A percentile compares a stretch with the other conserved stretches of the same genome.
phyloP scores from a whole-genome alignment of 371 early-diverging fungal genomes.

The Apophysomyces sp. region DNA sequence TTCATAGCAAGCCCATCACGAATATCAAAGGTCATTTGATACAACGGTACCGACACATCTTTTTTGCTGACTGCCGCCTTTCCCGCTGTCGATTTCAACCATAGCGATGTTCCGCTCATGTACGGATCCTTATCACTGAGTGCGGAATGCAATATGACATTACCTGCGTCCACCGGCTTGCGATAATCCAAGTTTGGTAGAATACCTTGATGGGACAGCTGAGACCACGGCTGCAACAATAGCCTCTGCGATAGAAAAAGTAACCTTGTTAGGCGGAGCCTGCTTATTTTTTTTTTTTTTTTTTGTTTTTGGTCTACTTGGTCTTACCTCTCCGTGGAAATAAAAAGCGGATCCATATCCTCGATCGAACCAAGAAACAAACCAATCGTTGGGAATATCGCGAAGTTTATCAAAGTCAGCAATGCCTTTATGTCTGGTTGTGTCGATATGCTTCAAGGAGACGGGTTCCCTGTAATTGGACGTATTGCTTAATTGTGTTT shows the following conservation, averaged over 20 bases:
- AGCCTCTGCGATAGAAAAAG: too few species aligned
- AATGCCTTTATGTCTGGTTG: neutral
- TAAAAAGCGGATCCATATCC: constrained; percentile 11
- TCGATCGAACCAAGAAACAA: constrained; percentile 17
- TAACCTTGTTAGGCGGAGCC: too few species aligned
- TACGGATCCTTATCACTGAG: constrained; percentile 31
- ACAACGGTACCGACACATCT: neutral
- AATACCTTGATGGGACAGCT: constrained; percentile 56
- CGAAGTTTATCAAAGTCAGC: neutral
- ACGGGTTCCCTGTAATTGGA: too few species aligned
- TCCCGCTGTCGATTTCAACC: neutral
- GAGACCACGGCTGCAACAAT: constrained; percentile 47
- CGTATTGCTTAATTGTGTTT: too few species aligned
- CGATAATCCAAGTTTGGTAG: constrained; percentile 39
- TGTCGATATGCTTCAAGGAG: neutral
- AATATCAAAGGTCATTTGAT: neutral
- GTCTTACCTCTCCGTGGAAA: constrained; percentile 7
- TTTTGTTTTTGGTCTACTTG: neutral
- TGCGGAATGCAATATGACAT: constrained; percentile 3
- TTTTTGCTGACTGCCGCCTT: neutral
- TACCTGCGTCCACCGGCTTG: neutral
- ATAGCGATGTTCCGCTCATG: constrained; percentile 35
- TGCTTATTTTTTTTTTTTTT: neutral
- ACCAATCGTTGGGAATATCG: neutral
- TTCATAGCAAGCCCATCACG: neutral